A percentile compares a stretch with the other conserved stretches of the same genome.
Evolutionary conservation across 2,329 filamentous ascomycete genomes (phyloP).

Genomic region (Fonsecaea multimorphosa): DNA sequence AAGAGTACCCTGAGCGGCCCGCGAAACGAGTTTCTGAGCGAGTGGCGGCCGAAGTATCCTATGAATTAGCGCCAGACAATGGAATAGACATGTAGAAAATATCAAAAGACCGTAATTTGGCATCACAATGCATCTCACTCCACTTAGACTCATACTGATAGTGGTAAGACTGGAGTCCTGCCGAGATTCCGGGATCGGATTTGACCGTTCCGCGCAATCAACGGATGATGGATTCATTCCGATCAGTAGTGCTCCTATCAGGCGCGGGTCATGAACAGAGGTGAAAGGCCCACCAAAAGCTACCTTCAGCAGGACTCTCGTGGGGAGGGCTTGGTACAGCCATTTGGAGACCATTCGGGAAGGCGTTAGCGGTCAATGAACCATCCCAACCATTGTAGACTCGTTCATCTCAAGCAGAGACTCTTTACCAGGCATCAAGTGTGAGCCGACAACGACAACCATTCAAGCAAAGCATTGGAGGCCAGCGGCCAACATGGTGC

Average conservation of each 20-base stretch:
- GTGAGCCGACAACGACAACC: not conserved
- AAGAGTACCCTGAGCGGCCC: conserved; percentile 17
- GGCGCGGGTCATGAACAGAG: not conserved
- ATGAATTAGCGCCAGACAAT: conserved; percentile 10
- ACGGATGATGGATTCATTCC: not conserved
- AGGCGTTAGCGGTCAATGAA: not conserved
- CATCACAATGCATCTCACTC: not conserved
- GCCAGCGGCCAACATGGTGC: conserved; percentile 1
- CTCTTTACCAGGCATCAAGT: not conserved
- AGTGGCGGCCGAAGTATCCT: conserved; percentile 16
- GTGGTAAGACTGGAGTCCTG: not conserved
- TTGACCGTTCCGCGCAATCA: not conserved
- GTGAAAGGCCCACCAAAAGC: not conserved
- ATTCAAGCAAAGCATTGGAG: not conserved
- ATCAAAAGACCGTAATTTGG: not conserved
- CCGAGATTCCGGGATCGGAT: conserved; percentile 1
- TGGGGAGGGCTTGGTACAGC: not conserved
- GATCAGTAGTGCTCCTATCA: conserved; percentile 6
- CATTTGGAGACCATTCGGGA: not conserved
- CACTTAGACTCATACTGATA: not conserved
- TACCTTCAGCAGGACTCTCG: not conserved
- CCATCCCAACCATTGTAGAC: not conserved
- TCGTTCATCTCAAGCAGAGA: not conserved
- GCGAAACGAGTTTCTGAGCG: conserved; percentile 19
- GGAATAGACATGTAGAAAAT: not conserved